Evolutionary conservation across 2,329 filamentous ascomycete species (phyloP).

Genomic region (Botrytis cinerea): DNA sequence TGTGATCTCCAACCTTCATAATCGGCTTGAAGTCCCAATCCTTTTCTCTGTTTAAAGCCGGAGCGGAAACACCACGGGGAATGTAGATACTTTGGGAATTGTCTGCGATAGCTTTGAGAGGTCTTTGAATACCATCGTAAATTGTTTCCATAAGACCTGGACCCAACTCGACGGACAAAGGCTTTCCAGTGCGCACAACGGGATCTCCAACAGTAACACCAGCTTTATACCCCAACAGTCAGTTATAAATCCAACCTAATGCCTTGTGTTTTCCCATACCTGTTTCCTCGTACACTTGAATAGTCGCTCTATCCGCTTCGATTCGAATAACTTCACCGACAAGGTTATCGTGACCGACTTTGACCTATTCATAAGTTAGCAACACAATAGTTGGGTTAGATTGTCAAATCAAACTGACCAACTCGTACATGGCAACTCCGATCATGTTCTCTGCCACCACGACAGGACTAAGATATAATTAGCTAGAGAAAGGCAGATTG

Average conservation of each 20-base stretch:
- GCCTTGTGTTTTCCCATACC: conserved; percentile 54
- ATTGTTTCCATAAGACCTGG: conserved; percentile 98
- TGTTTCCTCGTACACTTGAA: conserved; percentile 99
- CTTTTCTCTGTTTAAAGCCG: conserved; percentile 84
- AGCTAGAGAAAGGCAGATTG: conserved; percentile 21
- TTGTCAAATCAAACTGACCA: conserved; percentile 50
- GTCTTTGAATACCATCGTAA: conserved; percentile 98
- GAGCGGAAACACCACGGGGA: conserved; percentile 85
- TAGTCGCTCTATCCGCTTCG: conserved; percentile 90
- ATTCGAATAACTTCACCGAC: conserved; percentile 98
- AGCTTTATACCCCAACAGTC: conserved; percentile 53
- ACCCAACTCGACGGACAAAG: conserved; percentile 93
- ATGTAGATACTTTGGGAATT: conserved; percentile 91
- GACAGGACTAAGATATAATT: conserved; percentile 68
- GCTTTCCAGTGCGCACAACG: conserved; percentile 87
- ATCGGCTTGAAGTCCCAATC: conserved; percentile 95
- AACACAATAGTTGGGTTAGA: neutral
- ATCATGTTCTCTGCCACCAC: conserved; percentile 98
- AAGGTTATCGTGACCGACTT: conserved; percentile 87
- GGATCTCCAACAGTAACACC: conserved; percentile 96
- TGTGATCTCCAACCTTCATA: conserved; percentile 94
- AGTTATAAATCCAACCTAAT: neutral
- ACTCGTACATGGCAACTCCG: conserved; percentile 99
- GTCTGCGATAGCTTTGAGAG: conserved; percentile 80
- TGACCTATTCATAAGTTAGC: conserved; percentile 62